Evolutionary conservation across 139 green algal species (phyloP).

Genomic region (Micromonas pusilla): DNA sequence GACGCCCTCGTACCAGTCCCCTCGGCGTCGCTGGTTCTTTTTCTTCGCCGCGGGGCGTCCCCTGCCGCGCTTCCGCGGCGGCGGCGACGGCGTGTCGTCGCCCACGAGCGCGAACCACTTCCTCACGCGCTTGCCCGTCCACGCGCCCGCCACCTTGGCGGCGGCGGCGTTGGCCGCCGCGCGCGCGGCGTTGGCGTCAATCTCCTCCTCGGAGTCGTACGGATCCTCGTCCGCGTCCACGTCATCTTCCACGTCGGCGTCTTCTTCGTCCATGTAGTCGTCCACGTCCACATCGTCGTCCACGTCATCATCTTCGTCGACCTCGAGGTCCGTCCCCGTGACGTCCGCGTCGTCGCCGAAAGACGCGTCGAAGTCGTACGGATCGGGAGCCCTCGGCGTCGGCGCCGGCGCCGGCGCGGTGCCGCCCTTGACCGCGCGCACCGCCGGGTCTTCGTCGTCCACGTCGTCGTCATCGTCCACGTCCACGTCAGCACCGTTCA

Average conservation of each 20-base stretch:
- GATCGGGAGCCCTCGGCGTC: background rate
- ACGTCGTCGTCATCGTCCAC: conserved; percentile 12
- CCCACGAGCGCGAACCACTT: background rate
- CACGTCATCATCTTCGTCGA: conserved; percentile 4
- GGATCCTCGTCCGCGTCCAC: background rate
- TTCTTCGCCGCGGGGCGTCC: no score
- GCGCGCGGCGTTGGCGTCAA: no score
- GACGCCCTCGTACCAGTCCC: background rate
- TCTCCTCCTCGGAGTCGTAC: no score
- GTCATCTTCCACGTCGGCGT: background rate
- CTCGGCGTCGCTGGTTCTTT: background rate
- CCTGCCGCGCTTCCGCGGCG: no score
- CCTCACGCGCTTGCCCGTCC: background rate
- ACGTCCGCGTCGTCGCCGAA: background rate
- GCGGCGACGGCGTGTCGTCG: background rate
- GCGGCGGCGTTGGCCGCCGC: background rate
- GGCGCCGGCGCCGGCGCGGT: background rate
- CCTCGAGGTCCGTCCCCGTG: background rate
- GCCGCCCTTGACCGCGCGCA: background rate
- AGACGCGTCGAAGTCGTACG: background rate
- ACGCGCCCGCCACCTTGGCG: background rate
- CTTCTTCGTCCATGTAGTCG: background rate
- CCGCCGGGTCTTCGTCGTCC: background rate
- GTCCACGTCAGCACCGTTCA: no score
- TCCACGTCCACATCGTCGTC: background rate